Evolutionary conservation across 306 rosid genomes (phyloP), one percentile per base, ranked within the genome.

Genomic region (Ceratonia siliqua): DNA sequence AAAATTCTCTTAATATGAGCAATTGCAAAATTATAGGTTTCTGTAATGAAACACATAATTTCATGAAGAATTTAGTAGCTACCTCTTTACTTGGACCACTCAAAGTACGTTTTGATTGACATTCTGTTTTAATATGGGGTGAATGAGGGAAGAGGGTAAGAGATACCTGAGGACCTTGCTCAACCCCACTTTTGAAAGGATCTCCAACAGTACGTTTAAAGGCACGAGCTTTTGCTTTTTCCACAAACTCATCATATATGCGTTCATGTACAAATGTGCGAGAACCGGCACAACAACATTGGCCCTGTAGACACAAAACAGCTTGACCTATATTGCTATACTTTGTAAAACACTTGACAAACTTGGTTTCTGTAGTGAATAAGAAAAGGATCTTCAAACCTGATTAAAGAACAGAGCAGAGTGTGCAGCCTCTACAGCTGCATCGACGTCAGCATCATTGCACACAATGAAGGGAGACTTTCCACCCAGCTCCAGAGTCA

Each of bases 131-230:
- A 21, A 6, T 50, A 22, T 33, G 46, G 5, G 62, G 28, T 33
- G 33, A 13, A 41, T 72, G 15, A 8, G 30, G 62, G 46, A 65
- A 62, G 27, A 9, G 32, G 48, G 14, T 46, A 45, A 57, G 68
- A 59, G 66, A 74, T 79, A 90, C 94, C 95, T 91, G 97, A 73
- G 97, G 97, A 85, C 97, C 95, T 83, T 91, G 95, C 79, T 91
- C 95, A 73, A 89, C 77, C 36, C 92, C 95, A n/a, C 35, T 70
- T 42, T 73, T 85, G 74, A 87, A 91, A 8, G 93, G 97, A 79
- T 91, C 97, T 10, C 97, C 97, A 61, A 91, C 94, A 8, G 76
- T 42, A 24, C 97, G 95, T 54, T 73, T 89, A 3, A 61, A 58
- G 8, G 97, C 92, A 2, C 84, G 91, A 0, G 70, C 85, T 64